Percentiles rank a stretch among this genome's conserved stretches.
These are phyloP conservation scores for Tetrapisispora fleetii DNA, from an alignment of 805 yeast genomes.

Conservation along the genomic window DNA sequence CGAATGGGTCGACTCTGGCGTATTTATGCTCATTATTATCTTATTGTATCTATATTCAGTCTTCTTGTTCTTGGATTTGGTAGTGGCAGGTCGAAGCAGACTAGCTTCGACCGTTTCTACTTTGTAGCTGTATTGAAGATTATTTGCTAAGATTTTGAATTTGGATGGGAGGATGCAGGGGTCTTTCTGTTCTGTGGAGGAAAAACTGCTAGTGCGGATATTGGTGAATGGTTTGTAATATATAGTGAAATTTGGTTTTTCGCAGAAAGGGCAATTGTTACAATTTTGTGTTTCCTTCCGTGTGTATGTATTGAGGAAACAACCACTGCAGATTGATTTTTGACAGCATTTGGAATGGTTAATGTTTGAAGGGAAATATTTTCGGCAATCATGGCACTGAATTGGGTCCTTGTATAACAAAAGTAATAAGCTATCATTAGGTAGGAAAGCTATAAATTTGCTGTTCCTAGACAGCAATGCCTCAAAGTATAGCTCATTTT, in stretches of 20 bases:
- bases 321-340: constrained; percentile 43
- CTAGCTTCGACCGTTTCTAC: background rate
- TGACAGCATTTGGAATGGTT: constrained; percentile 1
- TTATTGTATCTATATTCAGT: background rate
- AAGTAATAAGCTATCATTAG: constrained; percentile 34
- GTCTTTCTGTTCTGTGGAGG: background rate
- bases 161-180: background rate
- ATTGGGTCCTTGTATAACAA: constrained; percentile 54
- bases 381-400: constrained; percentile 92
- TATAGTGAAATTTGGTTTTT: background rate
- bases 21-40: constrained; percentile 4
- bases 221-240: background rate
- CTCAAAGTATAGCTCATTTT: background rate
- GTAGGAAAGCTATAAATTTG: background rate
- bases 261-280: background rate
- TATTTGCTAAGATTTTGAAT: background rate
- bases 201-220: background rate
- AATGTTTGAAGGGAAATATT: constrained; percentile 30
- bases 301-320: constrained; percentile 85
- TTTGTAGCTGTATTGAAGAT: background rate
- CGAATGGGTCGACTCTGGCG: background rate
- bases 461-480: background rate
- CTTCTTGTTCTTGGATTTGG: background rate
- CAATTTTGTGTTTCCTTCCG: constrained; percentile 44
- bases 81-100: background rate